These are phyloP conservation scores for Thermomyces lanuginosus DNA, from an alignment of 2,329 filamentous ascomycete species.

Conservation along the genomic window DNA sequence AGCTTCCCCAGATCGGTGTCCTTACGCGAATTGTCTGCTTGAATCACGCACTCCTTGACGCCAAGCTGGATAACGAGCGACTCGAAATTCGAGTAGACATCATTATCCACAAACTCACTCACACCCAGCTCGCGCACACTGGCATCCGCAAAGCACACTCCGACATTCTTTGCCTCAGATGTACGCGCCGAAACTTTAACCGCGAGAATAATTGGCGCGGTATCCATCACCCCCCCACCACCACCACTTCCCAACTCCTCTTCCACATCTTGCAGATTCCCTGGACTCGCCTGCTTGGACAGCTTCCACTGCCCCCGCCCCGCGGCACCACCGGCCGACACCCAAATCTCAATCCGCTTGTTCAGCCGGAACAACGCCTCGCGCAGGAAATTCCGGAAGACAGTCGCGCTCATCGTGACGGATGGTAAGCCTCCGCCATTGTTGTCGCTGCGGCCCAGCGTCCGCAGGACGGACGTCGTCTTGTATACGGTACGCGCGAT, in stretches of 20 bases:
- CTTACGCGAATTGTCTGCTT: conserved; percentile 60
- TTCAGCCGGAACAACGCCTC: conserved; percentile 85
- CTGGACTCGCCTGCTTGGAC: conserved; percentile 79
- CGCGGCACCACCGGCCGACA: conserved; percentile 51
- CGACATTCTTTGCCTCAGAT: conserved; percentile 67
- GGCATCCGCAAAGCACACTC: conserved; percentile 94
- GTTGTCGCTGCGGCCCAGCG: conserved; percentile 67
- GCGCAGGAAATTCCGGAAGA: conserved; percentile 87
- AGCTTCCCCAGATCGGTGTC: conserved; percentile 81
- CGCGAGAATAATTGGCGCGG: conserved; percentile 83
- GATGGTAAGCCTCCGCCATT: conserved; percentile 83
- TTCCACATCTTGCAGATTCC: conserved; percentile 91
- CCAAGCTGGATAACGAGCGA: conserved; percentile 90
- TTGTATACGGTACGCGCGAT: conserved; percentile 66
- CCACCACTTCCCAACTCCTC: conserved; percentile 61
- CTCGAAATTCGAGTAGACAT: conserved; percentile 95
- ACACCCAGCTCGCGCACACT: conserved; percentile 90
- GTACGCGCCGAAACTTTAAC: conserved; percentile 88
- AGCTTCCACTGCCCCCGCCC: conserved; percentile 79
- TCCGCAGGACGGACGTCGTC: conserved; percentile 85
- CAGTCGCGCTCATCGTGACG: conserved; percentile 87
- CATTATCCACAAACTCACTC: conserved; percentile 97
- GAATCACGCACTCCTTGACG: conserved; percentile 83
- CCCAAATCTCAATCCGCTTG: conserved; percentile 83
- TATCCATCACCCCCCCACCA: conserved; percentile 49